A percentile compares a stretch with the other conserved stretches of the same genome.
These are phyloP conservation scores for Hemileia vastatrix DNA, from an alignment of 1,284 basidiomycete species.

Conservation along the genomic window DNA sequence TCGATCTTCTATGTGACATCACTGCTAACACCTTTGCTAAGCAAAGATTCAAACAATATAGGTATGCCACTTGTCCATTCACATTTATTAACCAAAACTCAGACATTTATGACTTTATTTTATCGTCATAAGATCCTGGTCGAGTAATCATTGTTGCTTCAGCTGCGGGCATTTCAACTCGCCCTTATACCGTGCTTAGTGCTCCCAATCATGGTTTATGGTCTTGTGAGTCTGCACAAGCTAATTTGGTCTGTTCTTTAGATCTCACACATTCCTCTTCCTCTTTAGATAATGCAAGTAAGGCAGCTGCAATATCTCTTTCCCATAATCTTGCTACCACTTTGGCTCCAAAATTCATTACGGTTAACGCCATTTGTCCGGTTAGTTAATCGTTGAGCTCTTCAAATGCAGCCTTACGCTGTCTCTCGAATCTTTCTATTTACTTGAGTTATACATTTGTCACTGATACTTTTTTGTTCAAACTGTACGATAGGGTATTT, in stretches of 20 bases:
- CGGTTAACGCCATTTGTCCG: slow-evolving; percentile 43
- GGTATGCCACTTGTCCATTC: not conserved
- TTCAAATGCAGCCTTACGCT: no score
- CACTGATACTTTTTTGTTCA: not conserved
- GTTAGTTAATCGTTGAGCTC: slow-evolving; percentile 10
- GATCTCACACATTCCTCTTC: not conserved
- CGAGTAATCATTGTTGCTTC: slow-evolving; percentile 43
- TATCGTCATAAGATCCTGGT: slow-evolving; percentile 29
- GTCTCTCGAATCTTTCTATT: no score
- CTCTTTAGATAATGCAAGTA: slow-evolving; percentile 35
- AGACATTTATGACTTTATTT: no score
- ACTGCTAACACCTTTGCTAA: slow-evolving; percentile 14
- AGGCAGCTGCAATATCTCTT: slow-evolving; percentile 43
- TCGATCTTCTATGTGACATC: slow-evolving; percentile 23
- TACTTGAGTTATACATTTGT: not conserved
- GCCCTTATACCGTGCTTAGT: slow-evolving; percentile 34
- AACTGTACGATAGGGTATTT: slow-evolving; percentile 9
- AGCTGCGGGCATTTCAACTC: slow-evolving; percentile 35
- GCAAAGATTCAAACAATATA: slow-evolving; percentile 17
- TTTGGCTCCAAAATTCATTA: slow-evolving; percentile 39
- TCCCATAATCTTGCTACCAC: slow-evolving; percentile 38
- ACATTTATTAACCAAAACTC: not conserved
- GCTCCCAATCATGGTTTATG: slow-evolving; percentile 38
- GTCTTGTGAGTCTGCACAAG: slow-evolving; percentile 33
- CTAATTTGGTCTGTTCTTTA: not conserved